phyloP scores from a whole-genome alignment of 1,139 yeast species.

The Taiozyma sp. region DNA sequence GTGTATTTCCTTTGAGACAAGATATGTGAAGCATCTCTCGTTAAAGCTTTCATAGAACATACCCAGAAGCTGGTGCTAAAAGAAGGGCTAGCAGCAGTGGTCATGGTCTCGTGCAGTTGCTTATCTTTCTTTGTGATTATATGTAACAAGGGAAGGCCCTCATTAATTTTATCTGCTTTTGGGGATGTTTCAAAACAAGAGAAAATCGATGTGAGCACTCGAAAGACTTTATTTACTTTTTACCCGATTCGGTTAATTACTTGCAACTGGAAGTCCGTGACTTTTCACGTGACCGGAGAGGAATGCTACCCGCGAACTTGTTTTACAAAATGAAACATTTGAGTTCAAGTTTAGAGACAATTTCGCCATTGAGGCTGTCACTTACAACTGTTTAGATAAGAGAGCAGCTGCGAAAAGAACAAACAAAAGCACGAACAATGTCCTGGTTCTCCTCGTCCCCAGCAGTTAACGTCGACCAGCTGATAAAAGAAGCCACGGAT shows the following conservation, averaged over 20 bases:
- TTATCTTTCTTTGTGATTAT: background rate
- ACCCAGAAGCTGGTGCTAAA: constrained; percentile 51
- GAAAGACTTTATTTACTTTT: background rate
- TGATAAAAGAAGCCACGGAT: constrained; percentile 76
- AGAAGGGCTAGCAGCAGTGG: constrained; percentile 8
- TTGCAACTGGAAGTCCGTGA: background rate
- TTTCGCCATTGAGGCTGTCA: background rate
- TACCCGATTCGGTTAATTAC: background rate
- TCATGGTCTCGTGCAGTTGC: constrained; percentile 1
- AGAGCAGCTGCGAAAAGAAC: background rate
- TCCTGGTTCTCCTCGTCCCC: constrained; percentile 59
- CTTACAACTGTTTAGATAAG: background rate
- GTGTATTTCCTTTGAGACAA: background rate
- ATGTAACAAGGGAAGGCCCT: background rate
- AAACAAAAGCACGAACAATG: constrained; percentile 8
- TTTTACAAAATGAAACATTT: background rate
- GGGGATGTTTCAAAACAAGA: background rate
- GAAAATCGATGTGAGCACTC: background rate
- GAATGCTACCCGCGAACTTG: background rate
- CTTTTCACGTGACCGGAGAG: background rate
- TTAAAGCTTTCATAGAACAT: constrained; percentile 6
- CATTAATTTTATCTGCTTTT: background rate
- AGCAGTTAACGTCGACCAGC: constrained; percentile 51
- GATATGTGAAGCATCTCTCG: background rate
- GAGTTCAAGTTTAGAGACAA: background rate